Percentiles rank a stretch among this genome's conserved stretches.
These are phyloP conservation scores for Solanum bukasovii DNA, from an alignment of 257 asterid genomes.

Conservation along the genomic window DNA sequence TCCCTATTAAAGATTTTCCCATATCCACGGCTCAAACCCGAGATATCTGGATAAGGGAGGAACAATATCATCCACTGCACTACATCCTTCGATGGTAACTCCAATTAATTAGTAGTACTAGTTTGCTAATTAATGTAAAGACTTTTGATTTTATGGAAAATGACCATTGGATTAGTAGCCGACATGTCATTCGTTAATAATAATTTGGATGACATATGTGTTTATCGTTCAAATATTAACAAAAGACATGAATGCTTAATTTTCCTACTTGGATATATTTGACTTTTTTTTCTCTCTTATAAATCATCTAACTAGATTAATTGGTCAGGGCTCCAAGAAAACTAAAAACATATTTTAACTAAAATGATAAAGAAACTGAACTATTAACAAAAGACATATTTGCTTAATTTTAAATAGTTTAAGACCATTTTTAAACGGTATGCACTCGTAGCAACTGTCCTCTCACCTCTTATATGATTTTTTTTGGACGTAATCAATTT, in stretches of 20 bases:
- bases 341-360: background rate
- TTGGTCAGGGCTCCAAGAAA: background rate
- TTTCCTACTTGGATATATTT: background rate
- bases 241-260: background rate
- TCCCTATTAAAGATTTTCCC: accelerated
- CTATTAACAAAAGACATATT: background rate
- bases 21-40: too few species aligned
- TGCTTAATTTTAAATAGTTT: background rate
- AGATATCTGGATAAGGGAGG: background rate
- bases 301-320: background rate
- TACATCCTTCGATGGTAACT: too few species aligned
- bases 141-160: background rate
- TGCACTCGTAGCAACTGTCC: too few species aligned
- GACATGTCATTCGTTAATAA: background rate
- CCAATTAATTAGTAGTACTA: background rate
- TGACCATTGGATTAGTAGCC: background rate
- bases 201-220: background rate
- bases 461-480: background rate
- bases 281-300: background rate
- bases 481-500: background rate
- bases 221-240: background rate
- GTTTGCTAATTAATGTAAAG: background rate
- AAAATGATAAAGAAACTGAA: background rate
- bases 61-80: too few species aligned
- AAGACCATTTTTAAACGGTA: background rate